These are phyloP conservation scores for Xylaria sp. DNA, from an alignment of 2,329 filamentous ascomycete species.

Conservation along the genomic window DNA sequence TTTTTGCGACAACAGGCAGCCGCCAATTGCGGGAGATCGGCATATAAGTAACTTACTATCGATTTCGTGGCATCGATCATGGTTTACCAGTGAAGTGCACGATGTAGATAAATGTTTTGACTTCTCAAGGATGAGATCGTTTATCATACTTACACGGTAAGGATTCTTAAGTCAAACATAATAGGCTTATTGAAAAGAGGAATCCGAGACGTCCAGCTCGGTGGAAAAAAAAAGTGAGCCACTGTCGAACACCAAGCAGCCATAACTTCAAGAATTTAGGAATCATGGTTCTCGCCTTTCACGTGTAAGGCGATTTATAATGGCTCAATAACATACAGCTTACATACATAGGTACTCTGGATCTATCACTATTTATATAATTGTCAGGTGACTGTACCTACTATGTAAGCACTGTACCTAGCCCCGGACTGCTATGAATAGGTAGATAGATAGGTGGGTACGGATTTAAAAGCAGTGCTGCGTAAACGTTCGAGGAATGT, in stretches of 20 bases:
- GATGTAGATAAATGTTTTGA: neutral
- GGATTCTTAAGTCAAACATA: neutral
- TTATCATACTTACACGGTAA: neutral
- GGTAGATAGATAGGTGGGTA: neutral
- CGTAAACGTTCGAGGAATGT: constrained; percentile 26
- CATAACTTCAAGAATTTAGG: too few species aligned
- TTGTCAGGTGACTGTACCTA: too few species aligned
- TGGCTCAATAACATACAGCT: neutral
- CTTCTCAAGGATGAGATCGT: neutral
- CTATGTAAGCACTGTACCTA: too few species aligned
- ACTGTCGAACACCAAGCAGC: too few species aligned
- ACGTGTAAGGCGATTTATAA: neutral
- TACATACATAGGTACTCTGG: neutral
- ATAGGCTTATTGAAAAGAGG: too few species aligned
- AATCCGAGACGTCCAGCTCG: too few species aligned
- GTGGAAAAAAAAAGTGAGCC: too few species aligned
- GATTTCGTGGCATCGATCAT: neutral
- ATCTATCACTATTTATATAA: neutral
- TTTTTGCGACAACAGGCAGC: neutral
- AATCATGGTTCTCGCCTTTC: neutral
- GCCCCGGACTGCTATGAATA: neutral
- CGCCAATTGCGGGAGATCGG: constrained; percentile 21
- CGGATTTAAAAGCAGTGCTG: constrained; percentile 1
- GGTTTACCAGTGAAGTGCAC: neutral
- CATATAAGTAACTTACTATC: constrained; percentile 16